phyloP scores from a whole-genome alignment of 2,329 filamentous ascomycete species.

The Pyricularia grisea region DNA sequence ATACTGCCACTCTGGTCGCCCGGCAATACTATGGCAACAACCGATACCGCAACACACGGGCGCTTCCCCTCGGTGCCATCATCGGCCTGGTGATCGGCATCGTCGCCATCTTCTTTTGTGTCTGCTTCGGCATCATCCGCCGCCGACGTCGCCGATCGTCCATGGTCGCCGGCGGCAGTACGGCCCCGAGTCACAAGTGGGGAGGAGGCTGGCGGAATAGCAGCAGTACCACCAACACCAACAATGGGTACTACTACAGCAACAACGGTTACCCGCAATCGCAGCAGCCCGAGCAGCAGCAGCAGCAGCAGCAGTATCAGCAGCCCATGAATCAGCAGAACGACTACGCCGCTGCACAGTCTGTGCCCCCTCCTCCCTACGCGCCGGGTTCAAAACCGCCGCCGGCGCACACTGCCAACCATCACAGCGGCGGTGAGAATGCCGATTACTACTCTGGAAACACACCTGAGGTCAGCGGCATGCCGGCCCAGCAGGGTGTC shows the following conservation, averaged over 20 bases:
- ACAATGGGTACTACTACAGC: not conserved
- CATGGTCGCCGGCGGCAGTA: not conserved
- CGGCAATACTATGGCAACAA: not conserved
- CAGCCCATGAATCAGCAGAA: not conserved
- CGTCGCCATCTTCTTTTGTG: not conserved
- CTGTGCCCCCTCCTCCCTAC: constrained; percentile 1
- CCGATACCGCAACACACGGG: not conserved
- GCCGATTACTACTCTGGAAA: not conserved
- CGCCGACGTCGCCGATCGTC: not conserved
- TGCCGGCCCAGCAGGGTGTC: not conserved
- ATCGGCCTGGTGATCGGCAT: not conserved
- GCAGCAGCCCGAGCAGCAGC: not conserved
- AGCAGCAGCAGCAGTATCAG: not conserved
- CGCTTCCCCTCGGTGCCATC: not conserved
- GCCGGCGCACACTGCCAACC: not conserved
- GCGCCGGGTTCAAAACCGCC: not conserved
- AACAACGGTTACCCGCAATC: not conserved
- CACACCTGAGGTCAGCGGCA: not conserved
- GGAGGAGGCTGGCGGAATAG: not conserved
- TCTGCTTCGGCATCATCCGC: not conserved
- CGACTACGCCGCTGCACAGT: not conserved
- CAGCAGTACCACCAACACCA: not conserved
- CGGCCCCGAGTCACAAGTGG: constrained; percentile 1
- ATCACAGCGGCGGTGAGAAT: not conserved
- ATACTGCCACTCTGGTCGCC: not conserved